phyloP scores from a whole-genome alignment of 139 green algal genomes.

The Volvox reticuliferus region DNA sequence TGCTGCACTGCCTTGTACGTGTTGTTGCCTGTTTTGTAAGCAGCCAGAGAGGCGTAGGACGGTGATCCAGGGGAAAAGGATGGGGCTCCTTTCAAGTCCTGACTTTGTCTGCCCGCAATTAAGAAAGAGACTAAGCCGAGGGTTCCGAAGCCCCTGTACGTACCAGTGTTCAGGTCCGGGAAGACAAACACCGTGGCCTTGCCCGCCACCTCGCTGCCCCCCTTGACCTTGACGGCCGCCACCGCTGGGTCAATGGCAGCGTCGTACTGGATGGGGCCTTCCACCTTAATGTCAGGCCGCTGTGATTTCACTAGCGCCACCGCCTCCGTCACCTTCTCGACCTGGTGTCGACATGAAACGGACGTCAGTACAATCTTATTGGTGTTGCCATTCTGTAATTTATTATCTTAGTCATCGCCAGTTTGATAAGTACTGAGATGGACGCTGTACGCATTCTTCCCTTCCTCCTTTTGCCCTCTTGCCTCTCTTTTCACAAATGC shows the following conservation, averaged over 20 bases:
- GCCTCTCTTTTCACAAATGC: too few species aligned
- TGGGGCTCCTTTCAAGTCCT: too few species aligned
- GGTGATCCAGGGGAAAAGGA: too few species aligned
- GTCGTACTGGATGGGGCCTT: slow-evolving; percentile 91
- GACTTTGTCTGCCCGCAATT: too few species aligned
- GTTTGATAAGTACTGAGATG: too few species aligned
- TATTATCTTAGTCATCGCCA: too few species aligned
- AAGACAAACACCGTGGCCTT: slow-evolving; percentile 91
- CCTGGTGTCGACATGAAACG: too few species aligned
- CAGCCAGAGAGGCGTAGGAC: too few species aligned
- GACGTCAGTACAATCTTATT: too few species aligned
- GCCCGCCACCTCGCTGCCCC: slow-evolving; percentile 81
- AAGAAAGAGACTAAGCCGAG: not conserved
- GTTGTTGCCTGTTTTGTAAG: slow-evolving; percentile 78
- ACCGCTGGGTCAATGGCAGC: slow-evolving; percentile 82
- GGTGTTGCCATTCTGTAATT: too few species aligned
- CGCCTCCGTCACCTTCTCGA: slow-evolving; percentile 85
- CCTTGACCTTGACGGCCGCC: slow-evolving; percentile 73
- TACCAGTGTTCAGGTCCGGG: slow-evolving; percentile 92
- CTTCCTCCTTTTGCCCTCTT: too few species aligned
- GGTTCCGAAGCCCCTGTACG: not conserved
- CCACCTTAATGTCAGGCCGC: slow-evolving; percentile 81
- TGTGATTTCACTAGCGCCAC: slow-evolving; percentile 68
- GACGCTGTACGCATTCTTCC: too few species aligned
- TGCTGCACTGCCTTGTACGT: slow-evolving; percentile 90